Evolutionary conservation across 2,329 filamentous ascomycete genomes (phyloP), one percentile per base, ranked within the genome.

Genomic region (Alternaria solani): DNA sequence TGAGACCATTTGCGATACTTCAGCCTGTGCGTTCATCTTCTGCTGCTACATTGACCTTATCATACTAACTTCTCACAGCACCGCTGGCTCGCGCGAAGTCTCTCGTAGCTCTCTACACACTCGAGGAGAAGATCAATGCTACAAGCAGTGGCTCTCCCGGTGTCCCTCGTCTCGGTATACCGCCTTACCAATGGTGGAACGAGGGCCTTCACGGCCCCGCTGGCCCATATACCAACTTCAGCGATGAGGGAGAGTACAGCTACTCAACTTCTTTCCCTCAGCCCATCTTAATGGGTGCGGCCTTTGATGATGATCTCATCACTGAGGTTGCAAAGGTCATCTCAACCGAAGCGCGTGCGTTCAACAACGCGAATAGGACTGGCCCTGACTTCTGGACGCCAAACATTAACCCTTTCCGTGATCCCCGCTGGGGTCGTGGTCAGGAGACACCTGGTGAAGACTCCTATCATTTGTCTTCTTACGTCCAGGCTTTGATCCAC

Each of bases 201-300:
- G 63, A 65, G 39, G 63, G 60, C 32, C 48, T 61, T 1, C 63
- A 65, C 12, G 63, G 66, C 0, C 80, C 90, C 0, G 88, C 84
- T n/a, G 73, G 68, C 12, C 84, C 84, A 0, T 87, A 86, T 1
- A 86, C 86, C 5, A 81, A 84, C 44, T 88, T 87, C 73, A 81
- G 82, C n/a, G 73, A 74, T 6, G 76, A 77, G 12, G 85, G 85
- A 2, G 78, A 85, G n/a, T 91, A 83, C 72, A 86, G 81, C 67
- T 86, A 85, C 71, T 86, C 88, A 0, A 91, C 88, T 0, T 87
- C 86, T 0, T 91, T 91, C 67, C 88, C 89, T 0, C 84, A 87
- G 70, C 88, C 88, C 0, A 89, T 91, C 56, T 75, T 85, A 2
- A 84, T 88, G 69, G 85, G 84, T 32, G 87, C 88, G 0, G 84